Evolutionary conservation across 331 rosid genomes (phyloP), one percentile per base, ranked within the genome.

Genomic region (Pyracantha coccinea): DNA sequence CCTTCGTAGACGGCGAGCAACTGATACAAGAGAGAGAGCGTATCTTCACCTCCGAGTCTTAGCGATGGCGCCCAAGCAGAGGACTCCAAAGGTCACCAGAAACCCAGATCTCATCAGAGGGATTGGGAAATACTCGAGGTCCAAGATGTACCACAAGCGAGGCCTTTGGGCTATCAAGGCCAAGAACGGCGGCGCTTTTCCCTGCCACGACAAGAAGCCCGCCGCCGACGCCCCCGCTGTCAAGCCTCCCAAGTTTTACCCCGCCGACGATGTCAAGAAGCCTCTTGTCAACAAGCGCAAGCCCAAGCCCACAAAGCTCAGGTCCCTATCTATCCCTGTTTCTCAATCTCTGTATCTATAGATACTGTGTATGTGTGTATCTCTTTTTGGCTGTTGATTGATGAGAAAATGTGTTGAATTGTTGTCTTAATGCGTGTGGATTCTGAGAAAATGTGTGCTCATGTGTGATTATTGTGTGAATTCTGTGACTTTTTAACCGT

Each of bases 281-380:
- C 76, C 76, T 9, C 76, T 72, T 4, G 44, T 57, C 19, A 72
- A 72, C 38, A 72, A 72, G 66, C 38, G 62, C 67, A 72, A 72
- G 67, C 59, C 29, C 21, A 72, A 72, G 66, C 76, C 67, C 5
- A 57, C 76, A 7, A 72, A 33, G 76, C 76, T 57, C 35, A 23
- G 67, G 76, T 72, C 52, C 5, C 17, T 44, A 44, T 45, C 0
- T 13, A 13, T 45, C 53, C 41, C 53, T 45, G 17, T 13, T 44
- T 44, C 52, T 44, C 17, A 44, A 1, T 44, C 17, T 44, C 14
- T 44, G 0, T 44, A 13, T 44, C 52, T 44, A 44, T 44, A 13
- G 6, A 4, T 44, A 1, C 5, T 44, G 17, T 44, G 16, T 41
- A 41, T 3, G 50, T 44, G 47, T 41, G 50, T 41, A 1, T 41